Base-by-base conservation (phyloP, 2,329 filamentous ascomycete species). In the Ophiobolus disseminans region DNA sequence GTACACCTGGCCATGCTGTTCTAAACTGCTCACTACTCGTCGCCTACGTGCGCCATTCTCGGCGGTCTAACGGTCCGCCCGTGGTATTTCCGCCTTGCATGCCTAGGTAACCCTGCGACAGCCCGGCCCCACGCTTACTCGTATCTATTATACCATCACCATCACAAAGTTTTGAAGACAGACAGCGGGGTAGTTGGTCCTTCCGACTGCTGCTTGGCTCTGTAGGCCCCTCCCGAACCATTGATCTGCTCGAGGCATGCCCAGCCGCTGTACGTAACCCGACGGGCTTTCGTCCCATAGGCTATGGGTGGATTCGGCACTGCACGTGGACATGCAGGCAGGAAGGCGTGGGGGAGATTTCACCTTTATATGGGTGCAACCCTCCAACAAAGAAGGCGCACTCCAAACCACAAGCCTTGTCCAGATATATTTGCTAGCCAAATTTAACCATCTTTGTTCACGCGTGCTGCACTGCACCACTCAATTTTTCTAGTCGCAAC, bases 241-340 rank as follows among this genome's bases (percentile, higher is more conserved):
- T 22, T 14, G 35, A 34, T 28, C 35, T 20, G 39, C 14, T 42
- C 34, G 16, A 21, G 36, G 45, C 39, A 39, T 20, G 40, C 14
- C 59, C 55, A 59, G 39, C 53, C 50, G 41, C 32, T 17, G 38
- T 19, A 35, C 55, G 40, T 45, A 42, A 40, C 50, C 19, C 37
- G 46, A 31, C 26, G 35, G 36, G 52, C 55, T 59, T 58, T 55
- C 51, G 9, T 49, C 53, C 49, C 44, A 61, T 64, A 51, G 54
- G 51, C 32, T 25, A 19, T 5, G 1, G 17, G 13, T 10, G 25
- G 34, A 39, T 45, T 45, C 34, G 25, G 4, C 8, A n/a, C 8
- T 28, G 32, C 43, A 39, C 43, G 36, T 34, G 43, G 25, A 11
- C 43, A 25, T 36, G 20, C 13, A 30, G 13, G 35, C 34, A 14